A percentile compares a stretch with the other conserved stretches of the same genome.
Evolutionary conservation across 176 grass and related monocot species (phyloP).

Genomic region (Raddia guianensis): DNA sequence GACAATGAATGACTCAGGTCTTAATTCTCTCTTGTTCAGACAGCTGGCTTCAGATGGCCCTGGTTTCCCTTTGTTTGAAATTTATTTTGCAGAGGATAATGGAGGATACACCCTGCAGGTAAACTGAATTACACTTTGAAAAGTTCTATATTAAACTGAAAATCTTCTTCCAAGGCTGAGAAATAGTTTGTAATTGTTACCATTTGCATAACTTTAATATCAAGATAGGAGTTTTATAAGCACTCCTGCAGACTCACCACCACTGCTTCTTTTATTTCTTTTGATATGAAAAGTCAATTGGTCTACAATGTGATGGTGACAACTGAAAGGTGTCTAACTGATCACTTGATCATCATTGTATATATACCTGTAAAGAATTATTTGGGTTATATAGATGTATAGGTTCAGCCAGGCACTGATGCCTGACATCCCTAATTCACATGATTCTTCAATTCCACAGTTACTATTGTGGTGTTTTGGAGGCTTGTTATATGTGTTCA

Average conservation of each 20-base stretch:
- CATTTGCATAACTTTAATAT: slow-evolving; percentile 33
- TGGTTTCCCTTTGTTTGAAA: slow-evolving; percentile 86
- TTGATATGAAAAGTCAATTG: not conserved
- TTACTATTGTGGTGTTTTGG: not conserved
- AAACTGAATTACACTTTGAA: slow-evolving; percentile 23
- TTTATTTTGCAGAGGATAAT: slow-evolving; percentile 74
- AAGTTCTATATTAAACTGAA: not conserved
- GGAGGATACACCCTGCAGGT: slow-evolving; percentile 84
- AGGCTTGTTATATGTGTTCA: slow-evolving; percentile 24
- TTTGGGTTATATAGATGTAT: slow-evolving; percentile 17
- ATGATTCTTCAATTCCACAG: not conserved
- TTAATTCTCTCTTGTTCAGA: slow-evolving; percentile 46
- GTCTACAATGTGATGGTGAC: slow-evolving; percentile 6
- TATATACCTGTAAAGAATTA: not conserved
- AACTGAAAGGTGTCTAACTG: slow-evolving; percentile 14
- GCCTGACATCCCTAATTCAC: not conserved
- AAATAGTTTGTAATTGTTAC: slow-evolving; percentile 11
- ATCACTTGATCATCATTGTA: not conserved
- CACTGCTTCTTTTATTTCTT: not conserved
- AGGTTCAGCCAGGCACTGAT: not conserved
- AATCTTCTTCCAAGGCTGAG: slow-evolving; percentile 13
- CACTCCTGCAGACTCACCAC: slow-evolving; percentile 11
- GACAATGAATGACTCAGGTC: not conserved
- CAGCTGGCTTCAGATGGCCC: slow-evolving; percentile 67
- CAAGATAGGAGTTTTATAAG: not conserved